phyloP scores from a whole-genome alignment of 495 filamentous ascomycete species.

The Hypoxylon fragiforme region DNA sequence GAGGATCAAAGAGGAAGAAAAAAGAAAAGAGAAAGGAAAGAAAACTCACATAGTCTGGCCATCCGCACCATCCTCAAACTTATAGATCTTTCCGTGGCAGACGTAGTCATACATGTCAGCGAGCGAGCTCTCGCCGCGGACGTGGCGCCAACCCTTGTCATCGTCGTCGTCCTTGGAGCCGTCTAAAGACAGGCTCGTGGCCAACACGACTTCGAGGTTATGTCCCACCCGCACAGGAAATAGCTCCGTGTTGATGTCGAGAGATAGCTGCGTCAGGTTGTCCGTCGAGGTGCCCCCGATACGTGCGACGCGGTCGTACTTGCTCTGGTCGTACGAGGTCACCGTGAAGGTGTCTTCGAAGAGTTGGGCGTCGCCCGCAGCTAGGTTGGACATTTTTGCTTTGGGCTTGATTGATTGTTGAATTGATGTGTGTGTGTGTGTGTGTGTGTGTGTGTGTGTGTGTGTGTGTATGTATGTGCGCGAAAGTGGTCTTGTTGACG shows the following conservation, averaged over 20 bases:
- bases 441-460: background rate
- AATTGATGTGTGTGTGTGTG: background rate
- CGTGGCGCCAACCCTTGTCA: conserved; percentile 76
- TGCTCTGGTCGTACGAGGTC: conserved; percentile 71
- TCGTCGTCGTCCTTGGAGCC: conserved; percentile 65
- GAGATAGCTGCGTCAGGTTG: conserved; percentile 69
- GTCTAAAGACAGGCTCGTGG: conserved; percentile 82
- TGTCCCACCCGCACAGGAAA: conserved; percentile 76
- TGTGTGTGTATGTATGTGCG: background rate
- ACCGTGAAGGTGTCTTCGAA: conserved; percentile 92
- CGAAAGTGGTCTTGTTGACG: background rate
- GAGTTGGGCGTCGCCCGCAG: conserved; percentile 76
- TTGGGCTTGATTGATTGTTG: background rate
- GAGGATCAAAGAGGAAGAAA: background rate
- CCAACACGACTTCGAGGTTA: conserved; percentile 74
- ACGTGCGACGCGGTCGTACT: conserved; percentile 94
- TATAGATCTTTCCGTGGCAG: conserved; percentile 96
- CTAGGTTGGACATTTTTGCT: conserved; percentile 47
- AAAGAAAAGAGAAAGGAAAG: background rate
- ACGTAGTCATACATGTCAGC: conserved; percentile 97
- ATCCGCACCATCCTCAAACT: conserved; percentile 84
- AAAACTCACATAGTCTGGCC: conserved; percentile 78
- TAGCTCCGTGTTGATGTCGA: conserved; percentile 94
- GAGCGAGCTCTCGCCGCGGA: conserved; percentile 71
- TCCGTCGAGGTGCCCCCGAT: conserved; percentile 72